These are phyloP conservation scores for Candida sanyiensis DNA, from an alignment of 805 yeast species.

Conservation along the genomic window DNA sequence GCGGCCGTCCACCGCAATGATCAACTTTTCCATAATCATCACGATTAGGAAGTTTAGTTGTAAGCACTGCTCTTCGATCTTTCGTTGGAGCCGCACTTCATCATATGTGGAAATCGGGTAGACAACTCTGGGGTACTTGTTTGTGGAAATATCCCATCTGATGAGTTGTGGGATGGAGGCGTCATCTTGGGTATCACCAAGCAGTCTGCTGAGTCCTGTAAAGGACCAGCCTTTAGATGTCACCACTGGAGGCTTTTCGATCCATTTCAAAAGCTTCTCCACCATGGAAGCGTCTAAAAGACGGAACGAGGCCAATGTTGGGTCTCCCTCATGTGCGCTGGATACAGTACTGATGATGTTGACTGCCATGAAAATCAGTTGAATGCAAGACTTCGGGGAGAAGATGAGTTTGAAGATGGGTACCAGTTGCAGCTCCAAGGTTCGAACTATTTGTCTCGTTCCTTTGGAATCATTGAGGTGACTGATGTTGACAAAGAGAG, in stretches of 20 bases:
- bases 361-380: slow-evolving; percentile 45
- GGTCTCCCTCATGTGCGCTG: slow-evolving; percentile 15
- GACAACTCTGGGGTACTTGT: slow-evolving; percentile 15
- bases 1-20: slow-evolving; percentile 17
- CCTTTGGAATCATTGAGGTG: slow-evolving; percentile 10
- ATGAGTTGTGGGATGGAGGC: slow-evolving; percentile 27
- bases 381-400: slow-evolving; percentile 44
- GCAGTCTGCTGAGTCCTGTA: slow-evolving; percentile 47
- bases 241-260: slow-evolving; percentile 25
- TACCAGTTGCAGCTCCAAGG: slow-evolving; percentile 22
- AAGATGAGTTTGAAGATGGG: slow-evolving; percentile 37
- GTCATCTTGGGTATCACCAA: slow-evolving; percentile 47
- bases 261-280: slow-evolving; percentile 31
- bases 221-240: slow-evolving; percentile 34
- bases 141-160: slow-evolving; percentile 22
- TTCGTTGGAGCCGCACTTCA: slow-evolving; percentile 21
- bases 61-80: slow-evolving; percentile 41
- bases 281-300: slow-evolving; percentile 16
- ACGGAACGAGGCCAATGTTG: slow-evolving; percentile 12
- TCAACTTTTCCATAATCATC: slow-evolving; percentile 41
- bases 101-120: slow-evolving; percentile 9
- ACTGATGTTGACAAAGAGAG: slow-evolving; percentile 25
- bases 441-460: slow-evolving; percentile 4
- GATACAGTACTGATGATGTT: slow-evolving; percentile 46
- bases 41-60: slow-evolving; percentile 41